Evolutionary conservation across 2,329 filamentous ascomycete genomes (phyloP), one percentile per base, ranked within the genome.

Genomic region (Endoconidiophora polonica): DNA sequence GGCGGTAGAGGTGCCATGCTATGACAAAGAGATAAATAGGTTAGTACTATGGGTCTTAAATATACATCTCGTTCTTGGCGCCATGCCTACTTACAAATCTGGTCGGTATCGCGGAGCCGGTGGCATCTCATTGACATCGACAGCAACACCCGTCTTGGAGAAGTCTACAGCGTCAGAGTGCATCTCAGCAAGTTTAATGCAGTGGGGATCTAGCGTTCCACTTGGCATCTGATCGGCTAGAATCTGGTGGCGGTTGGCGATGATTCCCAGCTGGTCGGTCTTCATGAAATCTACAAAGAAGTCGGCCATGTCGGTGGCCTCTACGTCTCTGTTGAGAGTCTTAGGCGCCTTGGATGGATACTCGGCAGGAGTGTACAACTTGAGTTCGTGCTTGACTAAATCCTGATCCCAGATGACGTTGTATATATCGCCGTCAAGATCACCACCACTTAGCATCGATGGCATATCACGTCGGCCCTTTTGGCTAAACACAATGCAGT

Each of bases 271-370:
- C 16, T 77, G 69, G 56, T 85, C 79, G 0, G 73, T 76, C 54
- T 72, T 69, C 77, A 86, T 84, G 54, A 86, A 86, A 14, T 78
- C 68, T n/a, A 93, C 70, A 55, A 94, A 91, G 62, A 90, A 91
- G 9, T 82, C 68, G 0, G 77, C 78, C 66, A 94, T 91, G 56
- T 93, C 85, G 0, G 73, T 61, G 2, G 63, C 62, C 1, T 62
- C 63, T 0, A 93, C 82, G 0, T 64, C 54, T 1, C 81, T 69
- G 5, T 71, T 68, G n/a, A 93, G 71, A 44, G 79, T 68, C 0
- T 69, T 54, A 0, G 82, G 74, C 0, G 56, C 14, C 0, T 74
- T 68, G 1, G 76, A 70, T 2, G 77, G 72, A 56, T 94, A 93
- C 55, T 86, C 76, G 0, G 86, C 85, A 0, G 86, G 76, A 14